Conservation (phyloP, 495 filamentous ascomycete species). For the Xylaria sp. region DNA sequence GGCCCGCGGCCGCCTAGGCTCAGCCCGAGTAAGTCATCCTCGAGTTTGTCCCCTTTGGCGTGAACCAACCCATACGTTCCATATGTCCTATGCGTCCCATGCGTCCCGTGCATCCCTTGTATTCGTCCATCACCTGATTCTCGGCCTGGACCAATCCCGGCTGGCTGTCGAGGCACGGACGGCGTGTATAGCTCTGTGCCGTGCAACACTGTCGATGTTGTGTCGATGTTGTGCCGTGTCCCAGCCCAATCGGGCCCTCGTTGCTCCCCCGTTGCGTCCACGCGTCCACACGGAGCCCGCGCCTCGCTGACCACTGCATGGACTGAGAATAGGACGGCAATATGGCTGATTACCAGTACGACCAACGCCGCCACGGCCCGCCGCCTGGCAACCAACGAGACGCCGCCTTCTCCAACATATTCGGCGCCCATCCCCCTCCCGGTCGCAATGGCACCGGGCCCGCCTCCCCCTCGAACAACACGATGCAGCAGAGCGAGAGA, state of each 20-base stretch:
- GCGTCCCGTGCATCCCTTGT: slow-evolving; percentile 11
- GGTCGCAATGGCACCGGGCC: slow-evolving; percentile 90
- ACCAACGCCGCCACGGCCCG: slow-evolving; percentile 70
- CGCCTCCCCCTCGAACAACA: slow-evolving; percentile 63
- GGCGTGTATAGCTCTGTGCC: slow-evolving; percentile 16
- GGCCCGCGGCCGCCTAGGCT: slow-evolving; percentile 44
- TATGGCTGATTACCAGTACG: slow-evolving; percentile 91
- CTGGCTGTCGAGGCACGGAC: not conserved
- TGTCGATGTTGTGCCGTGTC: not conserved
- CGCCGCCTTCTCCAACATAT: slow-evolving; percentile 95
- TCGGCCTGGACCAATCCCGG: not conserved
- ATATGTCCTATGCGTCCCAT: too few species aligned
- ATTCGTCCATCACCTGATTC: slow-evolving; percentile 17
- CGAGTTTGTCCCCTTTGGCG: not conserved
- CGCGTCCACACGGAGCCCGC: slow-evolving; percentile 18
- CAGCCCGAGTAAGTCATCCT: slow-evolving; percentile 38
- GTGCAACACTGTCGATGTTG: slow-evolving; percentile 32
- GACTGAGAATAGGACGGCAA: slow-evolving; percentile 38
- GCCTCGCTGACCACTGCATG: slow-evolving; percentile 22
- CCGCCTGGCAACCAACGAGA: slow-evolving; percentile 81
- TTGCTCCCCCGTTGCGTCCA: slow-evolving; percentile 6
- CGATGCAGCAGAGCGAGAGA: slow-evolving; percentile 63
- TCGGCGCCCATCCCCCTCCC: slow-evolving; percentile 84
- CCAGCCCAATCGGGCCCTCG: not conserved
- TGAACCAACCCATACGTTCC: too few species aligned